These are phyloP conservation scores for Miscanthus lutarioriparius DNA, from an alignment of 176 grass and related monocot species.

Conservation along the genomic window DNA sequence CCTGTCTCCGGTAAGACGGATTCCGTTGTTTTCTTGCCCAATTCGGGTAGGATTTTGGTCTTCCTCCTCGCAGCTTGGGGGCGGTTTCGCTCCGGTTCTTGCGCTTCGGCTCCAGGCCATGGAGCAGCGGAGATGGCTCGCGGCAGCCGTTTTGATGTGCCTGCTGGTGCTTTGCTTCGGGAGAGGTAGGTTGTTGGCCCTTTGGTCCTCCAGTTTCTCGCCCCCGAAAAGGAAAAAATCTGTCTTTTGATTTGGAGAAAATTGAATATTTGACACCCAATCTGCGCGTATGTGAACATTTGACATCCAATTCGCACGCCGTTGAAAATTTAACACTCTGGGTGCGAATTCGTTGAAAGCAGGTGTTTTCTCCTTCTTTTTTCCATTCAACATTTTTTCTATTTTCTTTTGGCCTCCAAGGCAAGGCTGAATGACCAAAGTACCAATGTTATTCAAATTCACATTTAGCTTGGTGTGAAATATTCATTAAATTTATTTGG, in stretches of 20 bases:
- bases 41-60: background rate
- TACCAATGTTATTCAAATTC: conserved; percentile 4
- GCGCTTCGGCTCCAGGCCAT: conserved; percentile 16
- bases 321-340: no score
- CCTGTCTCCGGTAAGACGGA: background rate
- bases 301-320: no score
- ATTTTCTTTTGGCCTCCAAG: no score
- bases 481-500: conserved; percentile 21
- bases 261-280: no score
- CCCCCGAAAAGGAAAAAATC: no score
- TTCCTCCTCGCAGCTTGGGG: background rate
- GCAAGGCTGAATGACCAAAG: no score
- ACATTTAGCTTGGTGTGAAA: background rate
- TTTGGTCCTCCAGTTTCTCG: background rate
- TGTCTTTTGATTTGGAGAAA: background rate
- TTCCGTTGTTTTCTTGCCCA: background rate
- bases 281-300: no score
- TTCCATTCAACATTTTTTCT: no score
- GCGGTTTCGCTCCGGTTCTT: background rate
- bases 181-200: conserved; percentile 44
- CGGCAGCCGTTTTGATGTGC: conserved; percentile 39
- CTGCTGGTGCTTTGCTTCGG: conserved; percentile 49
- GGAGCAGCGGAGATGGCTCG: conserved; percentile 47
- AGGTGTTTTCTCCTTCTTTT: no score
- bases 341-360: no score